Evolutionary conservation across 371 early-diverging fungal genomes (phyloP).

Genomic region (Scutellospora calospora): DNA sequence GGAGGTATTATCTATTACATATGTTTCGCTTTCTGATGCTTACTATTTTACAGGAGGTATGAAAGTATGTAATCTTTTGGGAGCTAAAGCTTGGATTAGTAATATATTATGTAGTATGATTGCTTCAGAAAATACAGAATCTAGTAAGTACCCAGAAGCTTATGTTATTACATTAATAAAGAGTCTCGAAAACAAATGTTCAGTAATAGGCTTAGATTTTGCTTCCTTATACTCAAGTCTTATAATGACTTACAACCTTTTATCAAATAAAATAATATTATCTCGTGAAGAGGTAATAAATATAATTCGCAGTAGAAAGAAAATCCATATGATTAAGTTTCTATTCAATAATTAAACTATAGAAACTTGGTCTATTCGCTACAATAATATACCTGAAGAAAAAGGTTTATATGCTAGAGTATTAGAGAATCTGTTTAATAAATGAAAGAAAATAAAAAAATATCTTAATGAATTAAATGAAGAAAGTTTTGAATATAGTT

Average conservation of each 20-base stretch:
- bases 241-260: conserved; percentile 36
- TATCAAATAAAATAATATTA: neutral
- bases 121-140: conserved; percentile 15
- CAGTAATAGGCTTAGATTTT: conserved; percentile 32
- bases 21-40: conserved; percentile 6
- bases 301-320: neutral
- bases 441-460: conserved; percentile 2
- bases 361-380: neutral
- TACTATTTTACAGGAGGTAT: neutral
- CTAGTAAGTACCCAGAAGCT: conserved; percentile 29
- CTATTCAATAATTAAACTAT: conserved; percentile 4
- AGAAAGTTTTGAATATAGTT: conserved; percentile 21
- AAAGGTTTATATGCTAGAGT: conserved; percentile 16
- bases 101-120: neutral
- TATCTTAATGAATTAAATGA: neutral
- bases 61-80: too few species aligned
- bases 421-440: neutral
- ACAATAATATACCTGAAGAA: conserved; percentile 11
- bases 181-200: conserved; percentile 2
- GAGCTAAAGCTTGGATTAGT: too few species aligned
- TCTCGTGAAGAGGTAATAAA: neutral
- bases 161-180: conserved; percentile 27
- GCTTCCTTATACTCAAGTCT: conserved; percentile 31
- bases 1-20: conserved; percentile 1
- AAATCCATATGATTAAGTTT: neutral